Conservation (phyloP, 2,329 filamentous ascomycete species). For the Phaeosphaeria sp. region DNA sequence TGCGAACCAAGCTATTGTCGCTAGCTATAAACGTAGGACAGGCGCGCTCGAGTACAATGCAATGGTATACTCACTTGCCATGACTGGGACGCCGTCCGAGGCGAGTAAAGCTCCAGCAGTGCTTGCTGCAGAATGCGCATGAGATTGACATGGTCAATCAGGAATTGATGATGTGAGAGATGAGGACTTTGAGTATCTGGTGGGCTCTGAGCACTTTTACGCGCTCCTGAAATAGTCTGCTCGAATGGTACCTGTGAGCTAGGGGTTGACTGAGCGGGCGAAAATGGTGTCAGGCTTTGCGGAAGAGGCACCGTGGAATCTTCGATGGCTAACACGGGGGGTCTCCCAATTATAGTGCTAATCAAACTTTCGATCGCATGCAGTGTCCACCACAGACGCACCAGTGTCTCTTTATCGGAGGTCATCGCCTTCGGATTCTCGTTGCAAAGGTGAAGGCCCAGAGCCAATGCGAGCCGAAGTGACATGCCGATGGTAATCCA, state of each 20-base stretch:
- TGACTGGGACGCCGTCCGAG: constrained; percentile 37
- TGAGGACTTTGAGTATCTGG: neutral
- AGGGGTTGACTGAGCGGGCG: neutral
- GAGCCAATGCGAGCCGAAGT: constrained; percentile 44
- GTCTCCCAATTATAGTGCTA: constrained; percentile 48
- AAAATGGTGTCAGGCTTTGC: neutral
- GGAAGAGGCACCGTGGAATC: constrained; percentile 45
- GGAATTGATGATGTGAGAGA: neutral
- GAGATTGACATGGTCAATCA: constrained; percentile 28
- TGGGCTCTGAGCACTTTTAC: neutral
- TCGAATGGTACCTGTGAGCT: neutral
- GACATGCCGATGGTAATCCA: constrained; percentile 49
- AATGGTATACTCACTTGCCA: constrained; percentile 37
- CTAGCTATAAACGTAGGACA: no score
- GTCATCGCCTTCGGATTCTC: constrained; percentile 30
- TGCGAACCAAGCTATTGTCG: no score
- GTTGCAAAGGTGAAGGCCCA: constrained; percentile 50
- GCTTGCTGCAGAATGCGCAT: constrained; percentile 42
- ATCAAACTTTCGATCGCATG: constrained; percentile 48
- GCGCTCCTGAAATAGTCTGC: neutral
- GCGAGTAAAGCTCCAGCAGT: constrained; percentile 44
- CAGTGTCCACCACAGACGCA: constrained; percentile 50
- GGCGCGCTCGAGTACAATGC: neutral
- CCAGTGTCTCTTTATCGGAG: constrained; percentile 41
- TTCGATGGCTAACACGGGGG: constrained; percentile 41